Conservation (phyloP, 1,284 basidiomycete genomes). For the Sphagnurus paluster region DNA sequence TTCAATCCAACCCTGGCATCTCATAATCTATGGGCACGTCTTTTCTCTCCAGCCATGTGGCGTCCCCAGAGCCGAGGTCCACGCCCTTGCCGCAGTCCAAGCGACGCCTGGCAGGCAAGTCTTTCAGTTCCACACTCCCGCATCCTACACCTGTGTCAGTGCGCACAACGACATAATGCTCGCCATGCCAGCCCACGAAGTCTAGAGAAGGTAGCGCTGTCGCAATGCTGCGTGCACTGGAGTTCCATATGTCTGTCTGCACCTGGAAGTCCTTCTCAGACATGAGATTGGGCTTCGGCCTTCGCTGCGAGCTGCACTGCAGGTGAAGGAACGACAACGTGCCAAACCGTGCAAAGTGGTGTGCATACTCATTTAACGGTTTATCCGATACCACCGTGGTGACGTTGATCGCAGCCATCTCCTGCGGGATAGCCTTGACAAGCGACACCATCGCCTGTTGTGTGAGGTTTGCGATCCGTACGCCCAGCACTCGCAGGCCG, state of each 20-base stretch:
- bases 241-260: constrained; percentile 57
- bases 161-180: constrained; percentile 63
- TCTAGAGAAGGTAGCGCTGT: constrained; percentile 50
- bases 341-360: constrained; percentile 44
- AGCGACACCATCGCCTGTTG: constrained; percentile 38
- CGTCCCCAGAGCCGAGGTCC: constrained; percentile 62
- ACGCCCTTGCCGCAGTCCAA: constrained; percentile 68
- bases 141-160: constrained; percentile 16
- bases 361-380: constrained; percentile 51
- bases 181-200: constrained; percentile 69
- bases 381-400: constrained; percentile 48
- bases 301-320: constrained; percentile 42
- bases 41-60: constrained; percentile 66
- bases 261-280: constrained; percentile 57
- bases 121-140: constrained; percentile 54
- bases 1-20: constrained; percentile 46
- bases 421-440: constrained; percentile 43
- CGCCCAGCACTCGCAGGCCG: constrained; percentile 53
- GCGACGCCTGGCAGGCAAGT: constrained; percentile 55
- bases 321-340: constrained; percentile 60
- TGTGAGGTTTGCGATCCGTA: constrained; percentile 51
- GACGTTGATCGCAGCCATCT: constrained; percentile 55
- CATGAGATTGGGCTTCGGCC: constrained; percentile 57
- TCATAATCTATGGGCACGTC: constrained; percentile 73
- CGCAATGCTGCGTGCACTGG: constrained; percentile 50